Conservation (phyloP, 2,329 filamentous ascomycete species). For the Ascochyta koolunga region DNA sequence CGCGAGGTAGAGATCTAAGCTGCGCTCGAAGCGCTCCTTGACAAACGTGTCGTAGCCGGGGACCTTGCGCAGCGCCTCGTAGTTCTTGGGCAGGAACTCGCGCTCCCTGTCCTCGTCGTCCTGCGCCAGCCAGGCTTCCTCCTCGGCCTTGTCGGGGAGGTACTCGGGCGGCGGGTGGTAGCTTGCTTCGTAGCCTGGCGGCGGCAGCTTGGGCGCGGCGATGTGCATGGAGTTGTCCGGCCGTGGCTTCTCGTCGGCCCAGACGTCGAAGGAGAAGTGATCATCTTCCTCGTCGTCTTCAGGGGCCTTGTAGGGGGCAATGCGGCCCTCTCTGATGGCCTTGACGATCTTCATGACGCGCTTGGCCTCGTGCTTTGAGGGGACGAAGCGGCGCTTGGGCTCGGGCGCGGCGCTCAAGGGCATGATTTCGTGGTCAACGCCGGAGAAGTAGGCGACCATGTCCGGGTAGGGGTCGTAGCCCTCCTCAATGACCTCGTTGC, state of each 20-base stretch:
- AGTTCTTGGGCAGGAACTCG: conserved; percentile 83
- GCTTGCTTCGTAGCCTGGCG: conserved; percentile 92
- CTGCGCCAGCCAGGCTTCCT: conserved; percentile 79
- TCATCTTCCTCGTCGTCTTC: conserved; percentile 76
- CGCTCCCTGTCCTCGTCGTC: conserved; percentile 92
- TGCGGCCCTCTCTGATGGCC: conserved; percentile 91
- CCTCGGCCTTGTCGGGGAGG: conserved; percentile 83
- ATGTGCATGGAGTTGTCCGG: conserved; percentile 92
- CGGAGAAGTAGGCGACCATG: conserved; percentile 92
- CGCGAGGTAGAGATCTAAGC: conserved; percentile 92
- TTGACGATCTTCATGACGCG: conserved; percentile 96
- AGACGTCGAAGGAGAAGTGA: conserved; percentile 82
- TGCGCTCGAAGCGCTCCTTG: conserved; percentile 95
- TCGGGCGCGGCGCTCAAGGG: conserved; percentile 92
- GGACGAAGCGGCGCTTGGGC: conserved; percentile 92
- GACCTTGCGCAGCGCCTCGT: conserved; percentile 84
- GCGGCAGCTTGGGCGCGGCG: conserved; percentile 88
- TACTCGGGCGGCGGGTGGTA: conserved; percentile 98
- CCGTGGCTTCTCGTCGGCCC: conserved; percentile 87
- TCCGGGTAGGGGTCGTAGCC: conserved; percentile 93
- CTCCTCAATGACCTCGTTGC: conserved; percentile 85
- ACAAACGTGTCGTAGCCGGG: conserved; percentile 89
- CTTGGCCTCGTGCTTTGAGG: conserved; percentile 96
- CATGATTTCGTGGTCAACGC: conserved; percentile 83
- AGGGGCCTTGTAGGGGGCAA: conserved; percentile 84